These are phyloP conservation scores for Dendrostoma leiphaemia DNA, from an alignment of 2,329 filamentous ascomycete species.

Conservation along the genomic window DNA sequence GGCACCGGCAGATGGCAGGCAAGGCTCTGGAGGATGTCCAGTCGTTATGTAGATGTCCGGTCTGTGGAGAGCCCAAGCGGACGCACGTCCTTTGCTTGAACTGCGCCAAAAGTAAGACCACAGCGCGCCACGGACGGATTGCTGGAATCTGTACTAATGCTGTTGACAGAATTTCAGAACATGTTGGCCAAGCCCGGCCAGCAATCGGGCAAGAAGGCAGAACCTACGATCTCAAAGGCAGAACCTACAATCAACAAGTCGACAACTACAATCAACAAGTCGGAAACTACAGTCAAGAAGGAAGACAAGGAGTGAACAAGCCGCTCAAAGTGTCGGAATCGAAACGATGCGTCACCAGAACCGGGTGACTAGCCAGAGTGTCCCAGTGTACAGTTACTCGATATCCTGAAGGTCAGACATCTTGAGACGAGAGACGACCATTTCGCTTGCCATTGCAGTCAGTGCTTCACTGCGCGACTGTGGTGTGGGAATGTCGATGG, in stretches of 20 bases:
- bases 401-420: neutral
- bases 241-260: slow-evolving; percentile 11
- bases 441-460: neutral
- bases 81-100: slow-evolving; percentile 85
- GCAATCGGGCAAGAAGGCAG: slow-evolving; percentile 2
- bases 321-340: neutral
- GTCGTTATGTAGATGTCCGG: slow-evolving; percentile 81
- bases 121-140: too few relatives aligned
- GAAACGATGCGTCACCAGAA: neutral
- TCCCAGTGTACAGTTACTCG: neutral
- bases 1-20: slow-evolving; percentile 89
- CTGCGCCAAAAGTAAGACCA: slow-evolving; percentile 73
- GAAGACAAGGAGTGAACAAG: neutral
- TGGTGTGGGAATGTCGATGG: too few relatives aligned
- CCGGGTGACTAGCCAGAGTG: neutral
- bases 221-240: slow-evolving; percentile 10
- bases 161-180: slow-evolving; percentile 13
- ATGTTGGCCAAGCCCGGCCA: slow-evolving; percentile 13
- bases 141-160: slow-evolving; percentile 10
- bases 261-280: too few relatives aligned
- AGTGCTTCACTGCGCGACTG: neutral
- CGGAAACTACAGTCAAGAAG: slow-evolving; percentile 6
- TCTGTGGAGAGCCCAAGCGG: slow-evolving; percentile 83
- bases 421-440: neutral
- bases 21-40: slow-evolving; percentile 93